These are phyloP conservation scores for Xerocomus amazonicus DNA, from an alignment of 1,284 basidiomycete species.

Conservation along the genomic window DNA sequence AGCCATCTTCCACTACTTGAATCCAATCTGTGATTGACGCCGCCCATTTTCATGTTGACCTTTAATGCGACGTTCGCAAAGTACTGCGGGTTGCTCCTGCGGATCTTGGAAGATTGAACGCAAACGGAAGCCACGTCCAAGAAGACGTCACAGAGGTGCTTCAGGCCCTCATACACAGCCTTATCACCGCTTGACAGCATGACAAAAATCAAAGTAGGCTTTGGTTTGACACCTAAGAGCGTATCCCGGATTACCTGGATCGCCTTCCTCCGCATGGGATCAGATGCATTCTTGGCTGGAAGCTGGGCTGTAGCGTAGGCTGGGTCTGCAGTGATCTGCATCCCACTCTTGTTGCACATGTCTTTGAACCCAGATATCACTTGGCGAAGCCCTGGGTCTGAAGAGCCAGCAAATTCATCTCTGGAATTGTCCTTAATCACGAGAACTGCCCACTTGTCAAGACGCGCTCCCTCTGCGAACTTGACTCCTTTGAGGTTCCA, in stretches of 20 bases:
- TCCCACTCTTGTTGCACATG: conserved; percentile 60
- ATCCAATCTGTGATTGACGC: conserved; percentile 66
- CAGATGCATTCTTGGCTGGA: conserved; percentile 4
- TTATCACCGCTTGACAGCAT: conserved; percentile 65
- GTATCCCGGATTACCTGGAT: conserved; percentile 8
- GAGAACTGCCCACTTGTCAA: conserved; percentile 61
- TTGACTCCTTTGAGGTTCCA: conserved; percentile 68
- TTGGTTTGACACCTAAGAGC: conserved; percentile 27
- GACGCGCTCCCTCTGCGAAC: conserved; percentile 52
- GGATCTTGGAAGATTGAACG: conserved; percentile 61
- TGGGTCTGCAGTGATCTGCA: conserved; percentile 38
- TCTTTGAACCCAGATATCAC: conserved; percentile 48
- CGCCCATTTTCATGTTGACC: conserved; percentile 76
- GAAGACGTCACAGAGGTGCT: conserved; percentile 62
- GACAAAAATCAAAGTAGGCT: conserved; percentile 46
- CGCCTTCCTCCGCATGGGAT: conserved; percentile 28
- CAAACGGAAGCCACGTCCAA: conserved; percentile 68
- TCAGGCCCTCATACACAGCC: conserved; percentile 65
- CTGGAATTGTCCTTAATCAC: conserved; percentile 53
- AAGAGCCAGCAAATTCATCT: conserved; percentile 46
- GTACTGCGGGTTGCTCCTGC: conserved; percentile 60
- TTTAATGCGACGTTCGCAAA: conserved; percentile 74
- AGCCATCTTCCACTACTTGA: conserved; percentile 51
- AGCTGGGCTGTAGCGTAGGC: conserved; percentile 9
- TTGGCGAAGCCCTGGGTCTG: conserved; percentile 47